Conservation (phyloP, 2,329 filamentous ascomycete species). For the Aaosphaeria pasadenensis region DNA sequence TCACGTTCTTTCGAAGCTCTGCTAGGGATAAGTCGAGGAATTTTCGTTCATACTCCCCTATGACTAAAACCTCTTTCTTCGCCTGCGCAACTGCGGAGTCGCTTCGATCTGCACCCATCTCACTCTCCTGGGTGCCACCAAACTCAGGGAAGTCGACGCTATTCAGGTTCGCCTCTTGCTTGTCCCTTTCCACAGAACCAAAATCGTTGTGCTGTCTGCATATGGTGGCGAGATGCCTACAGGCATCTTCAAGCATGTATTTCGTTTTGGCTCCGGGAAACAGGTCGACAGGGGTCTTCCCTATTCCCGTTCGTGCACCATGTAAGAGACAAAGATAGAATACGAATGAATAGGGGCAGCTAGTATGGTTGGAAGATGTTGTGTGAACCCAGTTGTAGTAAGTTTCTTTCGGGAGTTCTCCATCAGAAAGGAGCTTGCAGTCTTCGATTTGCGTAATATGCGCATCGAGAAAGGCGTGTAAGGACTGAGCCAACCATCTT, state of each 20-base stretch:
- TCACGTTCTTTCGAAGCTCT: too few species aligned
- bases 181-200: conserved; percentile 19
- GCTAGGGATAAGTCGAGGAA: too few species aligned
- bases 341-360: conserved; percentile 10
- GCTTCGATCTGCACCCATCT: too few species aligned
- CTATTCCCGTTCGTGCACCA: conserved; percentile 2
- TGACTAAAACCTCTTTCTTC: too few species aligned
- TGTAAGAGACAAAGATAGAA: conserved; percentile 10
- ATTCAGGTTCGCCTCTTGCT: conserved; percentile 20
- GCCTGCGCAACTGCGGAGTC: too few species aligned
- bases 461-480: too few species aligned
- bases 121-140: too few species aligned
- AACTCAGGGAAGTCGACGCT: conserved; percentile 37
- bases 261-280: not conserved
- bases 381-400: conserved; percentile 13
- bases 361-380: conserved; percentile 9
- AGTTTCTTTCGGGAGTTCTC: too few species aligned
- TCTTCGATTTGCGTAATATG: too few species aligned
- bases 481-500: too few species aligned
- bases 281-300: not conserved
- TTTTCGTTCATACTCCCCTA: too few species aligned
- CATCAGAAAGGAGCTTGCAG: too few species aligned
- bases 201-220: conserved; percentile 28
- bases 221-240: conserved; percentile 19
- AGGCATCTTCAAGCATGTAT: conserved; percentile 15